Base-by-base conservation (phyloP, 2,329 filamentous ascomycete species). In the Colletotrichum sojae region DNA sequence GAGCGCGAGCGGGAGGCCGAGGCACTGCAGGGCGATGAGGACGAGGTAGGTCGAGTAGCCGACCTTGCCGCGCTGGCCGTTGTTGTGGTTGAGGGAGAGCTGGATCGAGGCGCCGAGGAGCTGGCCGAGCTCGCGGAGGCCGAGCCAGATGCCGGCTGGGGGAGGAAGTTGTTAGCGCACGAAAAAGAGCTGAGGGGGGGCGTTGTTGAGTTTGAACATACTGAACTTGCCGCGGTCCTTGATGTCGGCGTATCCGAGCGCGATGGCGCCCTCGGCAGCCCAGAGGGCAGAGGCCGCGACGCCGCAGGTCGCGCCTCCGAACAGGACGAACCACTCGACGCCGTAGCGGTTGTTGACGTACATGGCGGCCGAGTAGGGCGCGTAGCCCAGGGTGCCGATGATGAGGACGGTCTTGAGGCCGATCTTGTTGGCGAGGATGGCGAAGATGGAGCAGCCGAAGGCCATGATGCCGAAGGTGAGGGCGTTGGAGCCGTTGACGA, bases 401-500 rank as follows among this genome's bases (percentile, higher is more conserved):
- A 84, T 74, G 1, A 85, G 74, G 0, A 80, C 78, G 15, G 74
- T 76, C 49, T 81, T 81, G 2, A 78, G 71, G 0, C 76, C 75
- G 10, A 76, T 81, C 49, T 76, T 77, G 72, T 83, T 83, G 55
- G 78, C 78, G 2, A 83, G 74, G 39, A 82, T 75, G 16, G 78
- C 77, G 40, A 82, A 83, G 16, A 83, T 63, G 1, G 80, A 79
- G 64, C 81, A 83, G 2, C 78, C 78, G 22, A 84, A 81, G 6
- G 82, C 79, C 82, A 86, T 85, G 71, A 86, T 82, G 3, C 79
- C 82, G 74, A 94, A 94, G 0, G 91, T 92, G 40, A 93, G 78
- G 0, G 91, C 88, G 73, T 94, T 94, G 13, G 90, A 90, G 0
- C 88, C 85, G 73, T 92, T 93, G 55, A 94, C 89, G 1, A 94